A percentile compares a stretch with the other conserved stretches of the same genome.
Conservation (phyloP, 208 protist species). For the Leishmania lainsoni region DNA sequence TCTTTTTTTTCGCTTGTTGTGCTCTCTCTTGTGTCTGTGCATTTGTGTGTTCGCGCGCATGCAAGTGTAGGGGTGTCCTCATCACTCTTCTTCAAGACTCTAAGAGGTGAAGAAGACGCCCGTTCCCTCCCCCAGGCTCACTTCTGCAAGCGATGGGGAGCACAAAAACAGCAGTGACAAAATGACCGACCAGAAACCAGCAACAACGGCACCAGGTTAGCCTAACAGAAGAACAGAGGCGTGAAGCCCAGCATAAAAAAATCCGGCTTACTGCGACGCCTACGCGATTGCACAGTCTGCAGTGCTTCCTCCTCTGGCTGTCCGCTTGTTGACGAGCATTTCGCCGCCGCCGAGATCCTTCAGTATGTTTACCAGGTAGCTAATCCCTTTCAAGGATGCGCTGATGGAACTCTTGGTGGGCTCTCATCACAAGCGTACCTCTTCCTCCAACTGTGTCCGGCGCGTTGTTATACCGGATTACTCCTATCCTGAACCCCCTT, state of each 20-base stretch:
- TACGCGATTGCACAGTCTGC: not conserved
- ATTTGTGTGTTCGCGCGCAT: not conserved
- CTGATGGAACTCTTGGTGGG: not conserved
- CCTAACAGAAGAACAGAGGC: not conserved
- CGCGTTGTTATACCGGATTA: not conserved
- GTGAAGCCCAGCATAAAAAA: too few relatives aligned
- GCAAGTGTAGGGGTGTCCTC: not conserved
- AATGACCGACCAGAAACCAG: not conserved
- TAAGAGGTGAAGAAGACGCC: not conserved
- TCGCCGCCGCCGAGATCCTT: too few relatives aligned
- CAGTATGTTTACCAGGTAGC: not conserved
- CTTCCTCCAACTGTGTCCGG: not conserved
- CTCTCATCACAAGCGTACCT: not conserved
- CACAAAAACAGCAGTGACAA: not conserved
- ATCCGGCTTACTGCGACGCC: not conserved
- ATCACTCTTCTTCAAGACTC: constrained; percentile 4
- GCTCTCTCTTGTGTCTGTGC: constrained; percentile 8
- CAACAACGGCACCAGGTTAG: not conserved
- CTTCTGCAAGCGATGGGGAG: not conserved
- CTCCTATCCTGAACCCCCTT: not conserved
- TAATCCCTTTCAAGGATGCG: not conserved
- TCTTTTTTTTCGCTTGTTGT: constrained; percentile 3
- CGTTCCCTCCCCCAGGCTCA: not conserved
- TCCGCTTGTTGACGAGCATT: not conserved
- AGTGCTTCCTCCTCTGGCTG: not conserved